A percentile compares a stretch with the other conserved stretches of the same genome.
phyloP scores from a whole-genome alignment of 2,329 filamentous ascomycete genomes.

The Harringtonia aguacate region DNA sequence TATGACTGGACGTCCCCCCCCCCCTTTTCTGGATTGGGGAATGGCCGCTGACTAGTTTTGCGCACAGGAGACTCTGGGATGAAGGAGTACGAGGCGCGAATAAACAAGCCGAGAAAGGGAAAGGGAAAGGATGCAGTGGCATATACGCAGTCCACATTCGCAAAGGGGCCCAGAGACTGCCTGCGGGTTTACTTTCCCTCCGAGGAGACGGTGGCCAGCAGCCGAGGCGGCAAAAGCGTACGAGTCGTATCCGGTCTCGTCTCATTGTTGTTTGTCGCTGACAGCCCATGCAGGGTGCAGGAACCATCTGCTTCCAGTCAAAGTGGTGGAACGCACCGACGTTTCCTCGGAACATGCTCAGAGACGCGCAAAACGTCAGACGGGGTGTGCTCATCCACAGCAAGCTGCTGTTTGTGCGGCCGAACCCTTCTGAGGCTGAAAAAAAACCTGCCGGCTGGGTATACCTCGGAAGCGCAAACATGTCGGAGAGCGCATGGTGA shows the following conservation, averaged over 20 bases:
- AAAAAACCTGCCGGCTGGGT: conserved; percentile 46
- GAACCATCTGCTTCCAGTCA: conserved; percentile 70
- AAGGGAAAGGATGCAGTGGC: conserved; percentile 12
- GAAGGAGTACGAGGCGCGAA: conserved; percentile 32
- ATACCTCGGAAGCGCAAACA: conserved; percentile 84
- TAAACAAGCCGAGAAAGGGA: conserved; percentile 15
- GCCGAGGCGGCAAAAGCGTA: conserved; percentile 51
- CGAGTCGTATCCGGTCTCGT: no score
- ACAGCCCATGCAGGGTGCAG: conserved; percentile 45
- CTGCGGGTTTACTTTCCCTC: conserved; percentile 76
- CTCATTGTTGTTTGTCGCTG: conserved; percentile 9
- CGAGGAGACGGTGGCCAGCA: conserved; percentile 52
- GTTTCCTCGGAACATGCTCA: conserved; percentile 64
- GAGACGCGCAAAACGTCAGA: conserved; percentile 65
- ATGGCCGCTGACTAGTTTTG: background rate
- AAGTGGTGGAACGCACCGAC: conserved; percentile 58
- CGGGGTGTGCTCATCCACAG: conserved; percentile 74
- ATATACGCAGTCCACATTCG: background rate
- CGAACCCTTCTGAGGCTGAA: background rate
- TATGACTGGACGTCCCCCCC: conserved; percentile 15
- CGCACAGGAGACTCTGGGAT: conserved; percentile 31
- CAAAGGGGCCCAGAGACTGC: background rate
- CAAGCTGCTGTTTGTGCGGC: conserved; percentile 55
- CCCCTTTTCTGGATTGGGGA: background rate
- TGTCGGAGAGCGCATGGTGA: conserved; percentile 88